Evolutionary conservation across 352 stramenopile genomes (phyloP), one percentile per base, ranked within the genome.

Genomic region (Aphanomyces stellatus): DNA sequence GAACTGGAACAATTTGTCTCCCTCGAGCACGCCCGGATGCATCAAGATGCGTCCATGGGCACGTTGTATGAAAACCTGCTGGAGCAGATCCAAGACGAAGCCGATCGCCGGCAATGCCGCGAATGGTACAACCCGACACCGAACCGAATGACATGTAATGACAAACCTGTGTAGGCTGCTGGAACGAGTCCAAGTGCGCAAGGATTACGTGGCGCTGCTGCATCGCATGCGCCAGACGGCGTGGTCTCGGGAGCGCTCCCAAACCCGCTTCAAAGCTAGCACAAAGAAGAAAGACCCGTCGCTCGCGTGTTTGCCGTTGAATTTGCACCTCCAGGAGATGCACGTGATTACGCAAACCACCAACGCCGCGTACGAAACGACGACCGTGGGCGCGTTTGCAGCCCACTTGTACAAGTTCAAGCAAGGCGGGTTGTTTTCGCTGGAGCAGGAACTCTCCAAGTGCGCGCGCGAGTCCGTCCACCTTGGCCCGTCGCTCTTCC

Each of bases 331-430:
- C 25, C 86, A 94, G 66, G 84, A 92, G 53, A 93, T 94, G 84
- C 92, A 83, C 82, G 84, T 94, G 2, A 81, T 80, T 0, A 88
- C 78, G 3, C n/a, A n/a, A n/a, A 76, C 77, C 17, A 72, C 27
- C 30, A 74, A 77, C 0, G 61, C 70, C 3, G 82, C 91, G 33
- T 95, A 95, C 62, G 85, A 92, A 42, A 92, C 90, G 49, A 85
- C 93, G 56, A 95, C 86, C 0, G 86, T 95, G 8, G 86, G 86
- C 3, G 86, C 86, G 19, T 92, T 95, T 83, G 86, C 86, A 15
- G 84, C 86, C 1, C 85, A 93, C 66, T 72, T 93, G 46, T 92
- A 93, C 74, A 93, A 95, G 64, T 95, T 95, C 63, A 93, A 93
- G 72, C 90, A 87, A 64, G 86, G 86, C 15, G 86, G 86, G 13